Percentiles rank a stretch among this genome's conserved stretches.
Evolutionary conservation across 192 early-diverging fungal genomes (phyloP).

Genomic region (Geosiphon pyriformis): DNA sequence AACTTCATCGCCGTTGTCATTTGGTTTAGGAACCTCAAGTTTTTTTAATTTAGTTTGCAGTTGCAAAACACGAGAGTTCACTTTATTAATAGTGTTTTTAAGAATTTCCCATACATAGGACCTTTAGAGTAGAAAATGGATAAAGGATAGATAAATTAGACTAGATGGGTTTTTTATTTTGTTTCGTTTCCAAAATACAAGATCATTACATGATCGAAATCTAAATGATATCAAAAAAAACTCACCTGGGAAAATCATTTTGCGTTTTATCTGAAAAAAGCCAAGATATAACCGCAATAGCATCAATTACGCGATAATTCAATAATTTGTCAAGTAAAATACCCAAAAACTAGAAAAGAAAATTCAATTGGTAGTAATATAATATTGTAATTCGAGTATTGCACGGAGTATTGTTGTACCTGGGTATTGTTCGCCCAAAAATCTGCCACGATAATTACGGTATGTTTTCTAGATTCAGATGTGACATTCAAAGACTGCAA

Average conservation of each 20-base stretch:
- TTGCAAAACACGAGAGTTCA: constrained; percentile 74
- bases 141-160: too few species aligned
- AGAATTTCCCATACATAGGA: constrained; percentile 86
- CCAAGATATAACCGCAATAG: constrained; percentile 74
- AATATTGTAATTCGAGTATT: neutral
- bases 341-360: constrained; percentile 62
- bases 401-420: constrained; percentile 15
- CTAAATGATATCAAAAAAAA: neutral
- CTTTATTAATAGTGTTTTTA: constrained; percentile 79
- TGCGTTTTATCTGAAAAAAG: constrained; percentile 55
- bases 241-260: constrained; percentile 35
- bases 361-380: neutral
- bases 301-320: constrained; percentile 91
- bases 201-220: neutral
- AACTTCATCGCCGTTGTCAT: constrained; percentile 30
- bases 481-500: constrained; percentile 54
- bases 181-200: neutral
- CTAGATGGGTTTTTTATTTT: neutral
- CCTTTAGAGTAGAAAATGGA: too few species aligned
- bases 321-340: constrained; percentile 92
- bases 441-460: constrained; percentile 66
- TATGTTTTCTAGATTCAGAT: constrained; percentile 65
- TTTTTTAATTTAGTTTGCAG: constrained; percentile 48
- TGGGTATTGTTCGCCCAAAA: constrained; percentile 91
- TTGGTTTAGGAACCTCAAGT: constrained; percentile 19